Base-by-base conservation (phyloP, 345 rosid genomes). In the Durio zibethinus region DNA sequence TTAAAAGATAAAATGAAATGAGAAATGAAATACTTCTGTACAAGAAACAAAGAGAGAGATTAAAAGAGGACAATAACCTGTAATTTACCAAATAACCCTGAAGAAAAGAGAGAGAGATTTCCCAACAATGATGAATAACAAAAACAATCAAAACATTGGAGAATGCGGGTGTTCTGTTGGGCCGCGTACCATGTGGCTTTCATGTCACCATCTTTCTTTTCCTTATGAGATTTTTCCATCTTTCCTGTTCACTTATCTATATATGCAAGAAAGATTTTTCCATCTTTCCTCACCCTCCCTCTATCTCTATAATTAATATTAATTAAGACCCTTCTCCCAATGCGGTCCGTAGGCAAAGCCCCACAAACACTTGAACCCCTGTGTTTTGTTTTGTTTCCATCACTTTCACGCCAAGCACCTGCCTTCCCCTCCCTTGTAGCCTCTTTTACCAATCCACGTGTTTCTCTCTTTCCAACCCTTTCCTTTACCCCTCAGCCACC, bases 331-430 rank as follows among this genome's bases (percentile, higher is more conserved):
- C 80, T 11, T 78, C 71, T 73, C 57, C 80, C 87, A 78, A 85
- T 73, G 84, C 79, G 76, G 79, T 68, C 77, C 75, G 71, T 43
- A 66, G 80, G 65, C 53, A 57, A 61, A 68, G 77, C 72, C 79
- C 83, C 78, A 53, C 82, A 45, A 59, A 47, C 23, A 69, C 57
- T 15, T 15, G 47, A 61, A 43, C 42, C 77, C 38, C 25, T 36
- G 12, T 38, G 50, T 43, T 53, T 7, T 25, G 54, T 53, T 62
- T 72, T 64, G 79, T 85, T 80, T 80, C 81, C 84, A 85, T 82
- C 84, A 67, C 50, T 74, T 50, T 82, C 87, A 80, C 87, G 86
- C 82, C 86, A 82, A 80, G 79, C 83, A 75, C 84, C 78, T 54
- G 78, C 82, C 57, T 52, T 7, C 72, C 66, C n/a, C 31, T 23